Evolutionary conservation across 768 basidiomycete genomes (phyloP).

Genomic region (Macrolepiota fuliginosa): DNA sequence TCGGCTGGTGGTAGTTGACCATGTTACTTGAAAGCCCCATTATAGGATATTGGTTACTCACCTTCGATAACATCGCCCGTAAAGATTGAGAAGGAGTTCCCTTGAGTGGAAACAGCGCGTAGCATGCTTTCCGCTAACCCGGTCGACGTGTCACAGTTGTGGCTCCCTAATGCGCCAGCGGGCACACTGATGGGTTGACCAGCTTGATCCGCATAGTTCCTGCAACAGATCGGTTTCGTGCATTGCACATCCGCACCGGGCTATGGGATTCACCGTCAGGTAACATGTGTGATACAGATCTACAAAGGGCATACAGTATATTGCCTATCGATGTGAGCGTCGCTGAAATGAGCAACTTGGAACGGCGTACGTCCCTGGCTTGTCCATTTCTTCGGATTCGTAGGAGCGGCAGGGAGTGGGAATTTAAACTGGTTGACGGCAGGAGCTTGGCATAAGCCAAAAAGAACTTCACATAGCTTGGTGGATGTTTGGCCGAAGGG

Average conservation of each 20-base stretch:
- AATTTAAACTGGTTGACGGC: constrained; percentile 42
- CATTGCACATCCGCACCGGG: constrained; percentile 53
- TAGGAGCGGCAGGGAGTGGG: constrained; percentile 41
- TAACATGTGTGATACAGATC: background rate
- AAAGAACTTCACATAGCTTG: constrained; percentile 51
- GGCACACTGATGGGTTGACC: constrained; percentile 33
- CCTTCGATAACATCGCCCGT: constrained; percentile 68
- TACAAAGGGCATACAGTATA: constrained; percentile 39
- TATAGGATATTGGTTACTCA: constrained; percentile 15
- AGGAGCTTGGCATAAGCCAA: constrained; percentile 53
- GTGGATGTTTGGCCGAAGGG: constrained; percentile 45
- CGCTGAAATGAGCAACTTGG: constrained; percentile 60
- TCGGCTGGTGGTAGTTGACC: background rate
- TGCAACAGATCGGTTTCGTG: constrained; percentile 63
- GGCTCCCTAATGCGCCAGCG: constrained; percentile 48
- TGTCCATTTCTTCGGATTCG: constrained; percentile 28
- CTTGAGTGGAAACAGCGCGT: constrained; percentile 32
- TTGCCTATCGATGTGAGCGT: constrained; percentile 58
- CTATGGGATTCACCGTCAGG: constrained; percentile 25
- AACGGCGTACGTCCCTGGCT: constrained; percentile 43
- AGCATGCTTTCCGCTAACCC: constrained; percentile 50
- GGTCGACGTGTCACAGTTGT: constrained; percentile 52
- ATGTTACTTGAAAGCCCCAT: too few relatives aligned
- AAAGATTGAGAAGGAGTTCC: constrained; percentile 51
- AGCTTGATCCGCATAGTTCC: constrained; percentile 41